Evolutionary conservation across 1,284 basidiomycete genomes (phyloP), one percentile per base, ranked within the genome.

Genomic region (Trametes pubescens): DNA sequence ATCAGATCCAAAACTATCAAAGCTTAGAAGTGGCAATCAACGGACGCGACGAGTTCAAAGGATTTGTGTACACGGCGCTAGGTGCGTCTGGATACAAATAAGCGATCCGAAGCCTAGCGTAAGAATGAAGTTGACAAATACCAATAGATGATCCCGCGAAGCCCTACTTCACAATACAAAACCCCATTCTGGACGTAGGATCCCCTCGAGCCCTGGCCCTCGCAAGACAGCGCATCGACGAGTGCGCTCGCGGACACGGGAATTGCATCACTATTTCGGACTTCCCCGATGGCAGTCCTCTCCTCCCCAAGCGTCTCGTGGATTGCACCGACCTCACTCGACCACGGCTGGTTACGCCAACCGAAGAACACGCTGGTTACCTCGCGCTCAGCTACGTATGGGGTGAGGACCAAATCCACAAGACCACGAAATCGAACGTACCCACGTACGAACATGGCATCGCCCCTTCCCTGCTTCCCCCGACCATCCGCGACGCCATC

Each of bases 321-420:
- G 65, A 66, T 34, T 63, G 65, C 18, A 14, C 43, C 2, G 54
- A 62, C 37, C 61, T 61, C 5, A 18, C 16, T 11, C 34, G 24
- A 9, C 58, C 57, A 6, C 48, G 40, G 0, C 53, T 66, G 2
- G 22, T 38, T 4, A 0, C 11, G 2, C 32, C 32, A 9, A 13
- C 32, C 7, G 54, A 57, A 4, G 16, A 9, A 26, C 35, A 11
- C 1, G 61, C 29, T 11, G 26, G 13, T 1, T 66, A 66, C 29
- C 24, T 54, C 2, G 61, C 65, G 10, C 59, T 66, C 34, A 66
- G 65, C 55, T 66, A 66, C 47, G 65, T 66, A 9, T 66, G 61
- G 65, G 65, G 65, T 32, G 59, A 52, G 16, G 47, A 21, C 0
- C 64, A 65, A 47, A 40, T 51, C 8, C 52, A 65, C 48, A 38